A percentile compares a stretch with the other conserved stretches of the same genome.
Evolutionary conservation across 164 flowering plant species (phyloP).

Genomic region (Houttuynia cordata): DNA sequence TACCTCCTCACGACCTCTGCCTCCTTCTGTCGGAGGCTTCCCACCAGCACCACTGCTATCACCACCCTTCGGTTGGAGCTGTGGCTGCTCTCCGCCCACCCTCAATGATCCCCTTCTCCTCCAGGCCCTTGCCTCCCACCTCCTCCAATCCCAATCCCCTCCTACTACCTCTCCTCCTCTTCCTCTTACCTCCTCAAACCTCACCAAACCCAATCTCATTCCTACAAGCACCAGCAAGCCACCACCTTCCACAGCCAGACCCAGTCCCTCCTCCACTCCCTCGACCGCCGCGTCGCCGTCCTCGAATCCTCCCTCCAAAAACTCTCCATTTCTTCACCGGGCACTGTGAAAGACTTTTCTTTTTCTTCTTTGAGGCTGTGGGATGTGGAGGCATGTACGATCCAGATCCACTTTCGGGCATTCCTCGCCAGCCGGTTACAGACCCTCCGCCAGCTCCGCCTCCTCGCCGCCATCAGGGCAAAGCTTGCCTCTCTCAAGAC

Average conservation of each 20-base stretch:
- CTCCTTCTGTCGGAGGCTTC: conserved; percentile 30
- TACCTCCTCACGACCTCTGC: no score
- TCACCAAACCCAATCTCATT: not conserved
- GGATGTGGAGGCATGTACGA: conserved; percentile 62
- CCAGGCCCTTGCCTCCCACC: conserved; percentile 28
- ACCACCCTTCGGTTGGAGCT: conserved; percentile 6
- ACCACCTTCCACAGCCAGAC: conserved; percentile 5
- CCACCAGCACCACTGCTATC: conserved; percentile 27
- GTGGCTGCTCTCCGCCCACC: conserved; percentile 6
- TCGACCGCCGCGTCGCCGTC: conserved; percentile 27
- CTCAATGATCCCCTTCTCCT: conserved; percentile 28
- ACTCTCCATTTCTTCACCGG: conserved; percentile 5
- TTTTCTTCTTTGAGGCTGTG: conserved; percentile 29
- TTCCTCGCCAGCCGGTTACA: conserved; percentile 72
- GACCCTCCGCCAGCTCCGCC: conserved; percentile 60
- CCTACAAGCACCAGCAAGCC: conserved; percentile 6
- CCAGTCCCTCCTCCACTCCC: conserved; percentile 36
- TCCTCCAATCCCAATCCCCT: conserved; percentile 26
- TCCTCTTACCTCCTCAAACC: conserved; percentile 9
- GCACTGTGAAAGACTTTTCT: conserved; percentile 1
- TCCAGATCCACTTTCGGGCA: conserved; percentile 70
- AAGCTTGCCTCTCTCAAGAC: conserved; percentile 38
- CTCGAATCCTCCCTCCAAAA: conserved; percentile 5
- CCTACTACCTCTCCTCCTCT: conserved; percentile 2
- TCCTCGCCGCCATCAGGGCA: conserved; percentile 60